A percentile compares a stretch with the other conserved stretches of the same genome.
Conservation (phyloP, 257 asterid genomes). For the Penstemon newberryi region DNA sequence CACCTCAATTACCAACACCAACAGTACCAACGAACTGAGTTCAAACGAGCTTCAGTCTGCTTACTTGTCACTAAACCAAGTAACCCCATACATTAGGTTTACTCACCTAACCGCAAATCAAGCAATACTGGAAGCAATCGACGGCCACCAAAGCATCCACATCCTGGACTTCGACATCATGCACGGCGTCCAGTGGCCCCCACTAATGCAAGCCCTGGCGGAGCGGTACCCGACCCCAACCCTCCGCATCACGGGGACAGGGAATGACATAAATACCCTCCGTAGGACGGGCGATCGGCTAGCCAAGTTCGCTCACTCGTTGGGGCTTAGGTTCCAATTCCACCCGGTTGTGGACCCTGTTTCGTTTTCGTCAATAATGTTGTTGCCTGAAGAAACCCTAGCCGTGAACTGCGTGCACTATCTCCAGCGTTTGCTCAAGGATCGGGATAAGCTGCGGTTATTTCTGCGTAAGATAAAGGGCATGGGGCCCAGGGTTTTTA, state of each 20-base stretch:
- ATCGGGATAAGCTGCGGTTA: conserved; percentile 59
- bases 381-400: conserved; percentile 70
- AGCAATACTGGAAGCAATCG: conserved; percentile 79
- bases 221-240: conserved; percentile 75
- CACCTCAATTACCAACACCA: background rate
- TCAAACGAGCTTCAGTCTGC: conserved; percentile 51
- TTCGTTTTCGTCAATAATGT: conserved; percentile 36
- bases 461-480: conserved; percentile 63
- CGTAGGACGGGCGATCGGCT: conserved; percentile 84
- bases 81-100: conserved; percentile 81
- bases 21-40: background rate
- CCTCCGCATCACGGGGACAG: conserved; percentile 89
- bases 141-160: conserved; percentile 67
- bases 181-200: conserved; percentile 99
- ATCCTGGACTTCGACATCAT: conserved; percentile 87
- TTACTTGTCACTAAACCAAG: conserved; percentile 72
- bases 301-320: conserved; percentile 73
- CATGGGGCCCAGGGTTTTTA: conserved; percentile 61
- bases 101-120: conserved; percentile 91
- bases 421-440: conserved; percentile 62
- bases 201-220: conserved; percentile 88
- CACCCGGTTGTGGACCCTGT: conserved; percentile 26
- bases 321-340: conserved; percentile 81
- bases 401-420: conserved; percentile 86
- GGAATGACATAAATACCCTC: conserved; percentile 63